These are phyloP conservation scores for Apiotrichum brassicae DNA, from an alignment of 1,284 basidiomycete species.

Conservation along the genomic window DNA sequence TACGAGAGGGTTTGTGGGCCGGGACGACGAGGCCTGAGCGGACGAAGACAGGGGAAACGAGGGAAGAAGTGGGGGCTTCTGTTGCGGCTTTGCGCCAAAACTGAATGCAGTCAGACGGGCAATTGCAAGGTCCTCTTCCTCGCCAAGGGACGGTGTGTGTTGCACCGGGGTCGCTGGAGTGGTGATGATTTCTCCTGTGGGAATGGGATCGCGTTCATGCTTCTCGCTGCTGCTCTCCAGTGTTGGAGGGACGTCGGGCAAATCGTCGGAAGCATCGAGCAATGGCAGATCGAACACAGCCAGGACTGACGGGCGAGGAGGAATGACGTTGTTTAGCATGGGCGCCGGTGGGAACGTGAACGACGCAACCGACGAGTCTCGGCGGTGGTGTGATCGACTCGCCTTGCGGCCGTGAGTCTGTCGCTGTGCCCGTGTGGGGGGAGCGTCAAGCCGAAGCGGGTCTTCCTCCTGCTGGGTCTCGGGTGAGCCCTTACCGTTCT, in stretches of 20 bases:
- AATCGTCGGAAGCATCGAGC: conserved; percentile 2
- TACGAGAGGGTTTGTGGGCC: conserved; percentile 4
- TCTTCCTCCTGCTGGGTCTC: background rate
- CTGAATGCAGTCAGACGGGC: conserved; percentile 31
- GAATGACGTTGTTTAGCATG: background rate
- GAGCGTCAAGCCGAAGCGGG: background rate
- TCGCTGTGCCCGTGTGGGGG: conserved; percentile 3
- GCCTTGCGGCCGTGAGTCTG: conserved; percentile 5
- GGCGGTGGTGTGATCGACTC: conserved; percentile 12
- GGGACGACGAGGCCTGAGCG: background rate
- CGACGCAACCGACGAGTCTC: conserved; percentile 14
- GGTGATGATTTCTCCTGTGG: conserved; percentile 32
- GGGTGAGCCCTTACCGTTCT: conserved; percentile 1
- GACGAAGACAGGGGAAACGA: conserved; percentile 14
- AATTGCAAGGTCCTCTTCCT: conserved; percentile 18
- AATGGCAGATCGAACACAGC: conserved; percentile 12
- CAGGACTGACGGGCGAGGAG: conserved; percentile 2
- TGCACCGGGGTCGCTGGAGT: conserved; percentile 28
- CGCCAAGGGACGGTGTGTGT: conserved; percentile 9
- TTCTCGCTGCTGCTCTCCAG: conserved; percentile 1
- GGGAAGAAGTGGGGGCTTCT: conserved; percentile 9
- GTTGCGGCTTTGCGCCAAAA: conserved; percentile 32
- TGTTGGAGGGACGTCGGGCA: background rate
- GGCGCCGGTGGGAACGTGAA: conserved; percentile 8
- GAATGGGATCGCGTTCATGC: background rate